Evolutionary conservation across 352 stramenopile species (phyloP).

Genomic region (Pythium oligandrum): DNA sequence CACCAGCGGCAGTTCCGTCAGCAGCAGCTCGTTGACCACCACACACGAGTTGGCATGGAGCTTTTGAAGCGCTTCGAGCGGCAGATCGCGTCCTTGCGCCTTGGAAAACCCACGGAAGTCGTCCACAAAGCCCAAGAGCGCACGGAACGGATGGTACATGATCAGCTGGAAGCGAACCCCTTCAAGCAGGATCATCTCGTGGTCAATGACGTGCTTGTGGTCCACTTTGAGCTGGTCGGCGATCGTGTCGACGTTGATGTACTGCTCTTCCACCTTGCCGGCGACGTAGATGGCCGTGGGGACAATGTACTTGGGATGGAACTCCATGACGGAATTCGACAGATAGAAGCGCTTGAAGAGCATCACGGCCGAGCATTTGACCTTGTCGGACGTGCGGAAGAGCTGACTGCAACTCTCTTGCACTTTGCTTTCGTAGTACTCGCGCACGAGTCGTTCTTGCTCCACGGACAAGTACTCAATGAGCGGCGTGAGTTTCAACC

Average conservation of each 20-base stretch:
- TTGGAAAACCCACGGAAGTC: slow-evolving; percentile 76
- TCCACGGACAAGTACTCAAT: slow-evolving; percentile 55
- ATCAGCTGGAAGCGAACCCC: slow-evolving; percentile 87
- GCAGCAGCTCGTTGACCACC: slow-evolving; percentile 72
- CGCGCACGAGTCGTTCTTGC: slow-evolving; percentile 56
- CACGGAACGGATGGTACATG: slow-evolving; percentile 86
- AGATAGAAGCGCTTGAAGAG: slow-evolving; percentile 89
- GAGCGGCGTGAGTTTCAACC: slow-evolving; percentile 40
- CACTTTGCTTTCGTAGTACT: slow-evolving; percentile 81
- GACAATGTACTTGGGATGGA: slow-evolving; percentile 84
- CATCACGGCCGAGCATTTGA: slow-evolving; percentile 81
- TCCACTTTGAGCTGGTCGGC: slow-evolving; percentile 79
- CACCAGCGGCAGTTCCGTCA: slow-evolving; percentile 64
- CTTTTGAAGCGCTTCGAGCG: slow-evolving; percentile 64
- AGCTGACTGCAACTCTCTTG: slow-evolving; percentile 81
- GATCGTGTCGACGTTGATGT: slow-evolving; percentile 84
- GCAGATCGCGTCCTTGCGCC: slow-evolving; percentile 50
- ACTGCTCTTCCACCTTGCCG: slow-evolving; percentile 88
- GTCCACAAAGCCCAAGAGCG: slow-evolving; percentile 78
- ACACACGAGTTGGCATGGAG: slow-evolving; percentile 68
- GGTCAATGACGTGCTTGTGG: slow-evolving; percentile 81
- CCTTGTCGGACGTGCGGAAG: slow-evolving; percentile 85
- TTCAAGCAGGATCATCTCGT: slow-evolving; percentile 86
- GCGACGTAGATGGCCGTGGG: slow-evolving; percentile 85
- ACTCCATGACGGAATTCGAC: slow-evolving; percentile 87